Percentiles rank a stretch among this genome's conserved stretches.
Conservation (phyloP, 805 yeast genomes). For the Metschnikowia noctiluminum region DNA sequence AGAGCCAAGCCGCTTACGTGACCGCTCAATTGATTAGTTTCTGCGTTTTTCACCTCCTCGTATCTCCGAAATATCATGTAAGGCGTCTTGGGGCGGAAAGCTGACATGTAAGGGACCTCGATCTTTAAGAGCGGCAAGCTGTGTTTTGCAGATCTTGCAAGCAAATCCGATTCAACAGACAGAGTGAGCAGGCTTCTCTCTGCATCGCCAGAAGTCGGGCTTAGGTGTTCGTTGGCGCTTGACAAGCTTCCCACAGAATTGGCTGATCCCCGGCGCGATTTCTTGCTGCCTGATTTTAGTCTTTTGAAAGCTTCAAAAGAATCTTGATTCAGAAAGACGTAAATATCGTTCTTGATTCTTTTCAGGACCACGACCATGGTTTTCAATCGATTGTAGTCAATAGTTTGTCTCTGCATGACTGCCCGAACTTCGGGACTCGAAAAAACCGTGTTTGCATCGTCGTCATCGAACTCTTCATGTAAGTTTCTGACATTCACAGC, state of each 20-base stretch:
- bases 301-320: conserved; percentile 27
- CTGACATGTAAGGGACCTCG: conserved; percentile 34
- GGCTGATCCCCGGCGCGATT: background rate
- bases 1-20: background rate
- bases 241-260: background rate
- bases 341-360: conserved; percentile 25
- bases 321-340: conserved; percentile 29
- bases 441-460: conserved; percentile 3
- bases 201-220: background rate
- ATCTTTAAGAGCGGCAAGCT: conserved; percentile 36
- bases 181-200: background rate
- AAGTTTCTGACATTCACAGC: background rate
- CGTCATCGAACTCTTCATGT: background rate
- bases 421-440: background rate
- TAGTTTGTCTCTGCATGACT: conserved; percentile 21
- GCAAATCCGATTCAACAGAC: background rate
- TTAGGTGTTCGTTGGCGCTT: background rate
- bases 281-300: conserved; percentile 21
- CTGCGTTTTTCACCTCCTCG: background rate
- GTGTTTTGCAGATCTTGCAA: background rate
- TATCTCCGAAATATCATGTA: conserved; percentile 30
- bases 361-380: conserved; percentile 29
- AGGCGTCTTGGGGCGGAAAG: conserved; percentile 33
- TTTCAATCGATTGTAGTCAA: conserved; percentile 26
- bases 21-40: too few relatives aligned